phyloP scores from a whole-genome alignment of 495 filamentous ascomycete genomes.

The Aspergillus olivimuriae region DNA sequence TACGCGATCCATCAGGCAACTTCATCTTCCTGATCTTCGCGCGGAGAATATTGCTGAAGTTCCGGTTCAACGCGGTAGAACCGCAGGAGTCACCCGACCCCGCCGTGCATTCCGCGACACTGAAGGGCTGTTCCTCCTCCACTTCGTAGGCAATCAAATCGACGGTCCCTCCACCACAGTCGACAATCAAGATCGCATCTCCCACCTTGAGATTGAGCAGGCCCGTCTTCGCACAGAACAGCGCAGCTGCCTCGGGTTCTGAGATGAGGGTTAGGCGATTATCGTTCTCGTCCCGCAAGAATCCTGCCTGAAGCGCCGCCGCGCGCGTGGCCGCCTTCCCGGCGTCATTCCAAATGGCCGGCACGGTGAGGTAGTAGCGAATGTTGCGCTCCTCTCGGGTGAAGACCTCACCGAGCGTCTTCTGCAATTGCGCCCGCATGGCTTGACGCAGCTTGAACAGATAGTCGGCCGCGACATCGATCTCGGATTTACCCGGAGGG shows the following conservation, averaged over 20 bases:
- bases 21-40: conserved; percentile 81
- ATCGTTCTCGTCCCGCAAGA: conserved; percentile 71
- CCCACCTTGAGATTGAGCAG: conserved; percentile 69
- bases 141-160: conserved; percentile 79
- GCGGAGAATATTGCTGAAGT: conserved; percentile 75
- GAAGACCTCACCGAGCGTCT: conserved; percentile 70
- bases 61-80: conserved; percentile 72
- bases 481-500: conserved; percentile 71
- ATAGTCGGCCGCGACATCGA: conserved; percentile 75
- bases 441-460: conserved; percentile 74
- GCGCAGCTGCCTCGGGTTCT: conserved; percentile 70
- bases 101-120: conserved; percentile 70
- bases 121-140: conserved; percentile 71
- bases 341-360: conserved; percentile 77
- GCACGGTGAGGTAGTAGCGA: conserved; percentile 68
- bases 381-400: conserved; percentile 76
- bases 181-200: conserved; percentile 72
- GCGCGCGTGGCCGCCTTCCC: conserved; percentile 72
- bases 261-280: conserved; percentile 69
- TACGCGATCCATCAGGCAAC: conserved; percentile 69
- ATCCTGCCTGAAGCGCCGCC: conserved; percentile 71
- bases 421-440: conserved; percentile 69
- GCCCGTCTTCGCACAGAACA: conserved; percentile 75
- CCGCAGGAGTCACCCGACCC: conserved; percentile 76
- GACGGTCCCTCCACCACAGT: conserved; percentile 75